Conservation (phyloP, 164 flowering plant species). For the Pachysandra terminalis region DNA sequence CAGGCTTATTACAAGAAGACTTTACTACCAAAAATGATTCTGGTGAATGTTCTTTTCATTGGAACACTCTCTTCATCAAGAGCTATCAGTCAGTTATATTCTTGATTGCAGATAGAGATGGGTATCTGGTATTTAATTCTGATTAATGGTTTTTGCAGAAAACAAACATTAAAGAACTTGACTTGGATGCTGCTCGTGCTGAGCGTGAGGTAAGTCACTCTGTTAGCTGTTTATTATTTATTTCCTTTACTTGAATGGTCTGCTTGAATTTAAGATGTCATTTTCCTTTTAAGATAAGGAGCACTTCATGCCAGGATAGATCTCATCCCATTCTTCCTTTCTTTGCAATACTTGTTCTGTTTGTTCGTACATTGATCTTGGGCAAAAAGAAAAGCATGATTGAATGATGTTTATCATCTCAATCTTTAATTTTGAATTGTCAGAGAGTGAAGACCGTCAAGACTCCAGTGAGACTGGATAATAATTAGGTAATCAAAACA, state of each 20-base stretch:
- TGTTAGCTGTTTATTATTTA: not conserved
- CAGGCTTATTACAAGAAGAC: conserved; percentile 57
- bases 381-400: too few relatives aligned
- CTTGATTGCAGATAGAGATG: not conserved
- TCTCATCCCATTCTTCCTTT: not conserved
- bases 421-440: not conserved
- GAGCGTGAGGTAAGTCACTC: conserved; percentile 72
- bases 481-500: not conserved
- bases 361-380: too few relatives aligned
- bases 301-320: not conserved
- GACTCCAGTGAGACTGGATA: not conserved
- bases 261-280: not conserved
- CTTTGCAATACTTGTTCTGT: too few relatives aligned
- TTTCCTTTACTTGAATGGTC: not conserved
- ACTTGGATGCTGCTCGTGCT: conserved; percentile 85
- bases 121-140: not conserved
- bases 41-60: conserved; percentile 45
- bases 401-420: not conserved
- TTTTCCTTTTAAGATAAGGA: not conserved
- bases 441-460: not conserved
- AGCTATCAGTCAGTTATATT: not conserved
- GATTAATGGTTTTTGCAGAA: conserved; percentile 43
- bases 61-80: not conserved
- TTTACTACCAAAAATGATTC: conserved; percentile 53
- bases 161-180: conserved; percentile 79